Base-by-base conservation (phyloP, 106 monocot genomes). In the Dioscorea alata region DNA sequence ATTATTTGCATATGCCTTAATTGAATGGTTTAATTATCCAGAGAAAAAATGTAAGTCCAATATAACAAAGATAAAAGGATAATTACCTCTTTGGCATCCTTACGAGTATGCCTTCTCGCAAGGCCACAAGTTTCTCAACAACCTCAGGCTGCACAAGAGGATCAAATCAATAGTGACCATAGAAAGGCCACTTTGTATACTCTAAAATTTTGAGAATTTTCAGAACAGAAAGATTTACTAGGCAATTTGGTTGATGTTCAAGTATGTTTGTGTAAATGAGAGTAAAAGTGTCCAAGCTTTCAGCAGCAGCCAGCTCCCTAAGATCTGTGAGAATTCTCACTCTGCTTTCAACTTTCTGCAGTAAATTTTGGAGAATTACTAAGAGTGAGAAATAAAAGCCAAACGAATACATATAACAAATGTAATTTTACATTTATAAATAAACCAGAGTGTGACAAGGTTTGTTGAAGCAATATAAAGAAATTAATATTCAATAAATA, bases 1-100 rank as follows among this genome's bases (percentile, higher is more conserved):
- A 42, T 42, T 42, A 6, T 3, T 28, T 42, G 42, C 10, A 10
- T 42, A 42, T 42, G 42, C 42, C 10, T 42, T 42, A 10, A 10
- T 42, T 42, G 42, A 42, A 42, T 42, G 42, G 42, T 42, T 42
- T 10, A 6, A 42, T 8, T 0, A 42, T 42, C 42, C 42, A 42
- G 9, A 28, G 6, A 3, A 5, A 42, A 10, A 42, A 42, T 6
- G 1, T 3, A 3, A 28, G 28, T 28, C 2, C 28, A 28, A 28
- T 42, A 3, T 42, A 42, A 42, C 6, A 5, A 10, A 42, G 10
- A 6, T 42, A 42, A 6, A 42, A 42, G 42, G 42, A 42, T 59
- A 33, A 70, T 84, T 83, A 96, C 96, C 89, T 96, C 96, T 60
- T 96, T 96, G 19, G 92, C 96, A 83, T 96, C 96, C 57, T 96